These are phyloP conservation scores for Pontederia crassipes DNA, from an alignment of 176 grass and related monocot genomes.

Conservation along the genomic window DNA sequence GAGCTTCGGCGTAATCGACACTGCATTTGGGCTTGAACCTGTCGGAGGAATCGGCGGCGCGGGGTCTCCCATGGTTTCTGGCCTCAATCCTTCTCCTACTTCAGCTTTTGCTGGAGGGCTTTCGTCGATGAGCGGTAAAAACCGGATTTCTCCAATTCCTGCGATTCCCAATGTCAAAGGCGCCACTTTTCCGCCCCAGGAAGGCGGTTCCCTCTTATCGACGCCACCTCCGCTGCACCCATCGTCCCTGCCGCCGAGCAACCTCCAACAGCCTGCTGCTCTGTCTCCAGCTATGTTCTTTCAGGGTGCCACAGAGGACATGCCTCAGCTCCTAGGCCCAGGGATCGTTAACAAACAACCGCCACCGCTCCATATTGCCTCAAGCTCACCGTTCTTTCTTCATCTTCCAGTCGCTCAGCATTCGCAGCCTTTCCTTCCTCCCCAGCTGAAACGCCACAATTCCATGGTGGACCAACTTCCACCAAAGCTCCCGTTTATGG, in stretches of 20 bases:
- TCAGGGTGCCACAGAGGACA: slow-evolving; percentile 35
- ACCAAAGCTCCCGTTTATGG: background rate
- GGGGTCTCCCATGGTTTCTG: slow-evolving; percentile 8
- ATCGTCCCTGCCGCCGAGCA: background rate
- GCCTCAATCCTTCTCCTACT: slow-evolving; percentile 8
- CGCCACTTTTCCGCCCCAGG: background rate
- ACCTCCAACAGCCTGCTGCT: background rate
- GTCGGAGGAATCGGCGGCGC: slow-evolving; percentile 14
- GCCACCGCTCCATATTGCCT: slow-evolving; percentile 5
- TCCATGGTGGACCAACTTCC: slow-evolving; percentile 20
- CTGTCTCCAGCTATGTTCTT: slow-evolving; percentile 31
- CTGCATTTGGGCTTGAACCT: slow-evolving; percentile 37
- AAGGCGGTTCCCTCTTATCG: background rate
- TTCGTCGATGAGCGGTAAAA: background rate
- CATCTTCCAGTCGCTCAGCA: slow-evolving; percentile 16
- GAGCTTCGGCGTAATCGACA: slow-evolving; percentile 40
- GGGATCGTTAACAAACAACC: slow-evolving; percentile 41
- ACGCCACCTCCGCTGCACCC: slow-evolving; percentile 2
- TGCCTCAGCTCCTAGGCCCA: slow-evolving; percentile 38
- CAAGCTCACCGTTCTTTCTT: slow-evolving; percentile 49
- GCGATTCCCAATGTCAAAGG: background rate
- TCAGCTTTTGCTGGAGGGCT: background rate
- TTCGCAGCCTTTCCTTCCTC: slow-evolving; percentile 20
- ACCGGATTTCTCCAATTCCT: background rate
- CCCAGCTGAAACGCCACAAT: slow-evolving; percentile 43